These are phyloP conservation scores for Neurospora hispaniola DNA, from an alignment of 495 filamentous ascomycete genomes.

Conservation along the genomic window DNA sequence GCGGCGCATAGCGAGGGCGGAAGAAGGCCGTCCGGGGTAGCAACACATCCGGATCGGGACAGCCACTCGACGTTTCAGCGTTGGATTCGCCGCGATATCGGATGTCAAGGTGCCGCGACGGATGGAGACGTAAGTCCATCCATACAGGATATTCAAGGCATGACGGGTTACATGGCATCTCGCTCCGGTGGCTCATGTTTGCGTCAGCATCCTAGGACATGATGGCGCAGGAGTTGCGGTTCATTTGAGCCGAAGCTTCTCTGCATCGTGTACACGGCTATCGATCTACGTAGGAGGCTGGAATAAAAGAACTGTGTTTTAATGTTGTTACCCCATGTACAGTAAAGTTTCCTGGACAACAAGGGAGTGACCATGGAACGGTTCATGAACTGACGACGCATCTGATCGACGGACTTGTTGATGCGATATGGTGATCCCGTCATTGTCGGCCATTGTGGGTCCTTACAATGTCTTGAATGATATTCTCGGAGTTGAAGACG, in stretches of 20 bases:
- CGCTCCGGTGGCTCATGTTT: neutral
- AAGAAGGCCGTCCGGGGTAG: neutral
- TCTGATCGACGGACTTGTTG: neutral
- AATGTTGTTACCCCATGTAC: neutral
- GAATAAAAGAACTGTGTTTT: neutral
- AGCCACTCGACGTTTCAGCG: neutral
- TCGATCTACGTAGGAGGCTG: neutral
- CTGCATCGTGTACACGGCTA: neutral
- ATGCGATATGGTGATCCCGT: neutral
- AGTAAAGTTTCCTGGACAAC: neutral
- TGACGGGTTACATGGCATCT: neutral
- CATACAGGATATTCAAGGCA: neutral
- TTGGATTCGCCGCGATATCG: neutral
- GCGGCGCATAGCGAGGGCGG: neutral
- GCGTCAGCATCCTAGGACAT: neutral
- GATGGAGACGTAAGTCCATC: neutral
- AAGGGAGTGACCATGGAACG: neutral
- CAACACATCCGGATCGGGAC: neutral
- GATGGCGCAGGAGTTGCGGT: neutral
- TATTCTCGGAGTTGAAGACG: neutral
- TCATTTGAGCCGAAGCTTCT: neutral
- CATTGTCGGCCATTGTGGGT: neutral
- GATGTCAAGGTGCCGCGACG: neutral
- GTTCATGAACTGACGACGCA: neutral
- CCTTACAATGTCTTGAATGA: neutral